Conservation (phyloP, 2,329 filamentous ascomycete species). For the Botryotinia globosa region DNA sequence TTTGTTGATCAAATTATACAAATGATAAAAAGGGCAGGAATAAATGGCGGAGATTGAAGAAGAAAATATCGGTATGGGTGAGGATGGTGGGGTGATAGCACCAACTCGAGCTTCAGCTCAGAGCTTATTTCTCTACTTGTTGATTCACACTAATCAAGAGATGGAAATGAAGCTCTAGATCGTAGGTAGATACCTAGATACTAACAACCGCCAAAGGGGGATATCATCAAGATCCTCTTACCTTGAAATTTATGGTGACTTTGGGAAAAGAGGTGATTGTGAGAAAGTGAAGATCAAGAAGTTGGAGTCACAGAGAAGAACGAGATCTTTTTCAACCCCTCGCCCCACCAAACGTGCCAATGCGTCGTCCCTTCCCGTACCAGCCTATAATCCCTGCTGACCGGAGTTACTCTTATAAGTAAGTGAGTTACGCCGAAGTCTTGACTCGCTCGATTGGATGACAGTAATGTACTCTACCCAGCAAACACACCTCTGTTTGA, state of each 20-base stretch:
- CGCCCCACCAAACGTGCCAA: constrained; percentile 22
- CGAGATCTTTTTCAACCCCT: constrained; percentile 21
- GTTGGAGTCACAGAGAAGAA: constrained; percentile 16
- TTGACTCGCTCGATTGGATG: constrained; percentile 2
- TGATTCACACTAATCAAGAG: constrained; percentile 6
- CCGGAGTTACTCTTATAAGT: constrained; percentile 14
- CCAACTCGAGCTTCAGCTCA: constrained; percentile 24
- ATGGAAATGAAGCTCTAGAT: background rate
- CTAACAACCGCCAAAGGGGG: background rate
- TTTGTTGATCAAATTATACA: background rate
- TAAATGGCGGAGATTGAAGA: constrained; percentile 18
- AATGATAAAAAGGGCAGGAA: background rate
- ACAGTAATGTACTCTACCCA: background rate
- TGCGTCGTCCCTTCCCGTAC: constrained; percentile 11
- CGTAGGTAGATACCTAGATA: background rate
- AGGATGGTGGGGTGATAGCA: constrained; percentile 30
- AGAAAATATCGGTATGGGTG: constrained; percentile 25
- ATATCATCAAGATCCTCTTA: background rate
- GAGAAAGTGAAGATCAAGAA: constrained; percentile 14
- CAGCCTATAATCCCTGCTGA: constrained; percentile 15
- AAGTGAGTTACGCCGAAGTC: constrained; percentile 8
- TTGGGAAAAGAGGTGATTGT: background rate
- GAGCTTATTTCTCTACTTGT: background rate
- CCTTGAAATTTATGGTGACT: constrained; percentile 6
- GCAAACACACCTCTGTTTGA: background rate